phyloP scores from a whole-genome alignment of 1,284 basidiomycete genomes.

The Coriolopsis trogii region DNA sequence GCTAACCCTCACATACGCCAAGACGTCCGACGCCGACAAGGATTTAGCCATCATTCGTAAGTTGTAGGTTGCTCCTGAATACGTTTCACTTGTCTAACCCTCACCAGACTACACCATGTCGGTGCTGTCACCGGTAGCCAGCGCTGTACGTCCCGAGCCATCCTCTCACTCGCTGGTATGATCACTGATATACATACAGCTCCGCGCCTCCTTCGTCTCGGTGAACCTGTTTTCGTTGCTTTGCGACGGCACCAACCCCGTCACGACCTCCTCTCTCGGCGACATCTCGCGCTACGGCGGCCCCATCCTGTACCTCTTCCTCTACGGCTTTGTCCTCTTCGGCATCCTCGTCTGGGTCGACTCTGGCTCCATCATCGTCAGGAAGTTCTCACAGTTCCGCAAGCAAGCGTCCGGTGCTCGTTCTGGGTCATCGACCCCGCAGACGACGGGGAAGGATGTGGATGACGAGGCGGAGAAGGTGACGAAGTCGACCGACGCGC shows the following conservation, averaged over 20 bases:
- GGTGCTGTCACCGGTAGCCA: conserved; percentile 68
- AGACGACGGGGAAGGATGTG: conserved; percentile 46
- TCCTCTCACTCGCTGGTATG: not conserved
- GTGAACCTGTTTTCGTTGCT: conserved; percentile 79
- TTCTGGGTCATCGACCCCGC: conserved; percentile 6
- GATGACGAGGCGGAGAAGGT: conserved; percentile 55
- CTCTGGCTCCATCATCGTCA: conserved; percentile 54
- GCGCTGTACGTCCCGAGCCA: conserved; percentile 51
- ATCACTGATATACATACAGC: conserved; percentile 32
- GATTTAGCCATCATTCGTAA: conserved; percentile 65
- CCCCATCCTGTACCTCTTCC: conserved; percentile 74
- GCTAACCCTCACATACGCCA: conserved; percentile 71
- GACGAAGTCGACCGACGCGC: conserved; percentile 50
- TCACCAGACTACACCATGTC: conserved; percentile 65
- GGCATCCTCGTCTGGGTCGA: conserved; percentile 63
- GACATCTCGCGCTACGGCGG: conserved; percentile 68
- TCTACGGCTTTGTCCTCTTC: conserved; percentile 57
- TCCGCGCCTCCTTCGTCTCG: conserved; percentile 70
- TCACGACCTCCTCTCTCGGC: conserved; percentile 51
- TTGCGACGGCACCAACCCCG: conserved; percentile 58
- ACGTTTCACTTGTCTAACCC: not conserved
- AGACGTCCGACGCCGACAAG: conserved; percentile 52
- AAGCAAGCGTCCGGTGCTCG: conserved; percentile 6
- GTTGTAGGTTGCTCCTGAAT: conserved; percentile 14
- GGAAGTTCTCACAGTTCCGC: conserved; percentile 14